These are phyloP conservation scores for Orbilia javanica DNA, from an alignment of 2,329 filamentous ascomycete species.

Conservation along the genomic window DNA sequence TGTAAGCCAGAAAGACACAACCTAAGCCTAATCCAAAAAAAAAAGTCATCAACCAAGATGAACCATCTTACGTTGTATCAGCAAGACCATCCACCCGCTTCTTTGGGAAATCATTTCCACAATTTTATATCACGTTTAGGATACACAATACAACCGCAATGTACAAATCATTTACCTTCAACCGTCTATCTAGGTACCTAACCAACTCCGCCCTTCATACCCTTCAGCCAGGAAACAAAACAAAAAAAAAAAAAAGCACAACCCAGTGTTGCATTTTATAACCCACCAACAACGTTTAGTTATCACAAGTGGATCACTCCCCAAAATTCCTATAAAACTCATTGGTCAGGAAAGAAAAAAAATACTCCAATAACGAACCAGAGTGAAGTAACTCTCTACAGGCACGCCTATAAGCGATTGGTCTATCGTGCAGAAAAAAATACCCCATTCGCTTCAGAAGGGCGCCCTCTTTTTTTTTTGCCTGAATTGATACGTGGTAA, in stretches of 20 bases:
- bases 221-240: neutral
- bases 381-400: neutral
- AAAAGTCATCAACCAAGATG: neutral
- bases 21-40: neutral
- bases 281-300: constrained; percentile 2
- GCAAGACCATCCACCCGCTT: neutral
- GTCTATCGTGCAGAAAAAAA: constrained; percentile 20
- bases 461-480: neutral
- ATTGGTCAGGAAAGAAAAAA: constrained; percentile 14
- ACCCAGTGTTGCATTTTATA: constrained; percentile 6
- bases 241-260: neutral
- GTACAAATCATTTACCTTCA: neutral
- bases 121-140: neutral
- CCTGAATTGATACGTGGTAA: constrained; percentile 29
- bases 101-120: neutral
- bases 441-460: constrained; percentile 8
- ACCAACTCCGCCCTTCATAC: neutral
- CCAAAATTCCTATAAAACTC: constrained; percentile 12
- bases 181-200: too few relatives aligned
- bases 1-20: constrained; percentile 4
- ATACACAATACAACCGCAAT: constrained; percentile 9
- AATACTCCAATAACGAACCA: constrained; percentile 14
- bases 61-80: neutral
- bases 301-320: constrained; percentile 5
- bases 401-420: constrained; percentile 23